Evolutionary conservation across 306 rosid genomes (phyloP).

Genomic region (Pyrus pyrifolia): DNA sequence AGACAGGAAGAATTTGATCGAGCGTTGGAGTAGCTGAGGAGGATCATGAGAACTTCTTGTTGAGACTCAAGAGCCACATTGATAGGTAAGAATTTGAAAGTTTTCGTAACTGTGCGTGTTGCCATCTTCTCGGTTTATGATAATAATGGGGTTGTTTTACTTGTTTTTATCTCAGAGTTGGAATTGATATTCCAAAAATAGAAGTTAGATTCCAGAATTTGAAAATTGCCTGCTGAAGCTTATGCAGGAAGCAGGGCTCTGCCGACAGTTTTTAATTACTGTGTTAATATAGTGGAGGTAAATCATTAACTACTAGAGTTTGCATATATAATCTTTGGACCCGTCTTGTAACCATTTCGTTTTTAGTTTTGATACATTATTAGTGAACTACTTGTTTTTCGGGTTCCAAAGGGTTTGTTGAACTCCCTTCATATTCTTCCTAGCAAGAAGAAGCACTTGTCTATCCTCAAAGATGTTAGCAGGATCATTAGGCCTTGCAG

Average conservation of each 20-base stretch:
- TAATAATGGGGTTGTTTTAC: not conserved
- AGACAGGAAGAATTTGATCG: constrained; percentile 28
- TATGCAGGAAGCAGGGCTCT: constrained; percentile 37
- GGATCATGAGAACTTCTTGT: constrained; percentile 30
- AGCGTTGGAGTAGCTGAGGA: constrained; percentile 23
- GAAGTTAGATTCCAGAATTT: constrained; percentile 54
- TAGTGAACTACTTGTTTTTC: no score
- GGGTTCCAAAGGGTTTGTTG: constrained; percentile 19
- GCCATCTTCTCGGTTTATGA: no score
- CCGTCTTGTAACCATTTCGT: no score
- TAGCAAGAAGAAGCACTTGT: constrained; percentile 24
- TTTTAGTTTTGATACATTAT: no score
- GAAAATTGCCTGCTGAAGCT: constrained; percentile 38
- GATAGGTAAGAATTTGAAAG: constrained; percentile 42
- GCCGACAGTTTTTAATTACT: constrained; percentile 13
- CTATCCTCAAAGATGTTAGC: constrained; percentile 30
- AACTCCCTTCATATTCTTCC: constrained; percentile 14
- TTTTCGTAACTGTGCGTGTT: no score
- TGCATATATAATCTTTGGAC: constrained; percentile 17
- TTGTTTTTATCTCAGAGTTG: constrained; percentile 39
- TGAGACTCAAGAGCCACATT: constrained; percentile 54
- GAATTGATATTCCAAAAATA: constrained; percentile 45
- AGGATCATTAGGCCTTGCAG: constrained; percentile 41
- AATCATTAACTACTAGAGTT: no score
- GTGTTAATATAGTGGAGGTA: constrained; percentile 17